Evolutionary conservation across 1,284 basidiomycete genomes (phyloP), one percentile per base, ranked within the genome.

Genomic region (Schizopora paradoxa): DNA sequence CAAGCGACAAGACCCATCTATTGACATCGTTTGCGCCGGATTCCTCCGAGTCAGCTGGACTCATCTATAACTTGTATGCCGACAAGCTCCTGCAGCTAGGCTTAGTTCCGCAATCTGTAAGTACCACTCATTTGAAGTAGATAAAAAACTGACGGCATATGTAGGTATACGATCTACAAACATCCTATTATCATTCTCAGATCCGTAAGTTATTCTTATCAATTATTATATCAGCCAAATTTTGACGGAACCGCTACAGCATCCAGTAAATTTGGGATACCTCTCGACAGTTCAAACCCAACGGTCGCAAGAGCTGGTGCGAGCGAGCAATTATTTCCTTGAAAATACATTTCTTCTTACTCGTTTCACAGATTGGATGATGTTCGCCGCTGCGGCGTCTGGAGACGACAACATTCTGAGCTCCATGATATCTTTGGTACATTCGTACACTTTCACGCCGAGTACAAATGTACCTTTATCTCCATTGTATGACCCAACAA

Each of bases 301-400:
- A 45, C 39, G 6, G 42, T 49, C n/a, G 49, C 54, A 11, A 61
- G 61, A 41, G 57, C 59, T 10, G 51, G 51, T 48, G 33, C n/a
- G n/a, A n/a, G n/a, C n/a, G n/a, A n/a, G n/a, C n/a, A n/a, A n/a
- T n/a, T n/a, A n/a, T n/a, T n/a, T n/a, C n/a, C n/a, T n/a, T n/a
- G n/a, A n/a, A n/a, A n/a, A n/a, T n/a, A n/a, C n/a, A n/a, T n/a
- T n/a, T n/a, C n/a, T n/a, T n/a, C 14, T 43, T 27, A 7, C 21
- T 16, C 18, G 27, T 6, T 43, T 5, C 22, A 6, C 39, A 70
- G 69, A 69, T 45, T 70, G 67, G 69, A 61, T 62, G 10, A 54
- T 69, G 34, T 62, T 69, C 43, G 60, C 62, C 3, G 68, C 68
- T 5, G 64, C 61, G 4, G 60, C 63, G 6, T 51, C 61, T 3